Conservation (phyloP, 106 monocot species). For the Apostasia ramifera region DNA sequence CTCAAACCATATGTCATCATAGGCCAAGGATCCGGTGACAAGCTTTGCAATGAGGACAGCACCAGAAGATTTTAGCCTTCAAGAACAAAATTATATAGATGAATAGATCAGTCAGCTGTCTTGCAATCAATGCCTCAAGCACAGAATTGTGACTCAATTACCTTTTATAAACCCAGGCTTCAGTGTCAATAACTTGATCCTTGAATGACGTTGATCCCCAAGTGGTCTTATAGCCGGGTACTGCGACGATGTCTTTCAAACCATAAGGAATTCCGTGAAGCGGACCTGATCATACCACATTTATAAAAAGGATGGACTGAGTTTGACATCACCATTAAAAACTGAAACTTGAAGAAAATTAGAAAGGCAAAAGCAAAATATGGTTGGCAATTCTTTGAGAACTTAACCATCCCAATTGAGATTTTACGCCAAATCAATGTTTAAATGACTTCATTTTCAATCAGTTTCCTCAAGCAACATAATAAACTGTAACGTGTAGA, state of each 20-base stretch:
- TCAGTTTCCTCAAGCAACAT: no score
- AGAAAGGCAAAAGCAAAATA: no score
- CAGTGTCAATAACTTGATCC: conserved; percentile 67
- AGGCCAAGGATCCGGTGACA: conserved; percentile 89
- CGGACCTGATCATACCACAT: conserved; percentile 39
- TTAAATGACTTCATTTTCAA: no score
- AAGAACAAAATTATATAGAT: background rate
- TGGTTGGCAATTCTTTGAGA: no score
- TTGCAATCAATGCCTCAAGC: background rate
- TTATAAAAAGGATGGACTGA: background rate
- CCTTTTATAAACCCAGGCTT: conserved; percentile 97
- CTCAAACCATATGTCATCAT: conserved; percentile 98
- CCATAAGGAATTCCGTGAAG: conserved; percentile 98
- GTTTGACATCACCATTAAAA: no score
- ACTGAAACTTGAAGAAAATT: no score
- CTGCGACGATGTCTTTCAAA: conserved; percentile 82
- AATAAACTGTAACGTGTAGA: no score
- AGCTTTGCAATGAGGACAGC: conserved; percentile 87
- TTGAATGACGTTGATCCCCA: conserved; percentile 92
- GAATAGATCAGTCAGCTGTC: conserved; percentile 2
- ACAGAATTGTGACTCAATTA: conserved; percentile 1
- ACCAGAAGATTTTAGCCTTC: conserved; percentile 69
- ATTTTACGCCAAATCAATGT: no score
- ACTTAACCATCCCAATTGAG: no score
- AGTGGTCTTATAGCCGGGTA: conserved; percentile 79